These are phyloP conservation scores for Echinochloa phyllopogon DNA, from an alignment of 176 grass and related monocot genomes.

Conservation along the genomic window DNA sequence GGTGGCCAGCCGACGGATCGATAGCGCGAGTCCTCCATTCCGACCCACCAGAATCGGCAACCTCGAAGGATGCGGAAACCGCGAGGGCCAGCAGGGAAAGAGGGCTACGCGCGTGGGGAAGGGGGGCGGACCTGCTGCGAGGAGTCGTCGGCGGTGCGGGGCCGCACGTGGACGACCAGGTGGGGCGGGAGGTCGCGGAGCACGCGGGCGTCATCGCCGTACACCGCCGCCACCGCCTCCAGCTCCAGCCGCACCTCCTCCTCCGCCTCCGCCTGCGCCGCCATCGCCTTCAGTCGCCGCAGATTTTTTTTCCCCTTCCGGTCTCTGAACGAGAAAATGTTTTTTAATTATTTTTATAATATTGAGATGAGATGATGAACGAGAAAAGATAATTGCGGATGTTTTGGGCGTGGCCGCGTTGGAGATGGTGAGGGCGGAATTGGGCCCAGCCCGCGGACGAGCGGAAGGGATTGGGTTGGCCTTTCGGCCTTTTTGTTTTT, in stretches of 20 bases:
- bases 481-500: no score
- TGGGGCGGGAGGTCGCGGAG: slow-evolving; percentile 72
- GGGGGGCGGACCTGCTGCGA: slow-evolving; percentile 72
- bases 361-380: no score
- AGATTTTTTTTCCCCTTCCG: neutral
- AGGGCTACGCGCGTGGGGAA: neutral
- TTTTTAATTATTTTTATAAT: no score
- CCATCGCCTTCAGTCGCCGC: slow-evolving; percentile 30
- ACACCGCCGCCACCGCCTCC: slow-evolving; percentile 75
- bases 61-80: neutral
- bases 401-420: no score
- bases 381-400: no score
- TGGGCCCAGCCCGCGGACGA: no score
- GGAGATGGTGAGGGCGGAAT: no score
- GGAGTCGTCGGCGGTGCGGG: slow-evolving; percentile 82
- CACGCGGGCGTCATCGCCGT: slow-evolving; percentile 77
- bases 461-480: no score
- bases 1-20: neutral
- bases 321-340: neutral
- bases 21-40: neutral
- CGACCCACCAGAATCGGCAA: neutral
- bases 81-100: neutral
- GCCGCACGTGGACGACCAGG: slow-evolving; percentile 69
- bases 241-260: slow-evolving; percentile 81
- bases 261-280: slow-evolving; percentile 52